Percentiles rank a stretch among this genome's conserved stretches.
These are phyloP conservation scores for Calonectria hawksworthii DNA, from an alignment of 2,329 filamentous ascomycete species.

Conservation along the genomic window DNA sequence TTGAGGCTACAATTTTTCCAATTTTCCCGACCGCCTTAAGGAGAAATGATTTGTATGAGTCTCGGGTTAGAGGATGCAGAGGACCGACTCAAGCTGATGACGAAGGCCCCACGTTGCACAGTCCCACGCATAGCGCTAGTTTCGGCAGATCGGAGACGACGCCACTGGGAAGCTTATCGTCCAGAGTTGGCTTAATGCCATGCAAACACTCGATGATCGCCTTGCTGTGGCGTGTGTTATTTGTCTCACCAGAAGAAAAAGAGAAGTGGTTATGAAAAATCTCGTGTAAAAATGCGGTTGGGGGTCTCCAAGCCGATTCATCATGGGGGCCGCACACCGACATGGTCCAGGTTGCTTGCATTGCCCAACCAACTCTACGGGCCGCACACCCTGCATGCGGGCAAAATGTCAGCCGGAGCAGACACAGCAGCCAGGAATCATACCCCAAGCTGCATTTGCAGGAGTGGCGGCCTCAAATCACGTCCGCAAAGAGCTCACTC, in stretches of 20 bases:
- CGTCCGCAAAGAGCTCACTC: not conserved
- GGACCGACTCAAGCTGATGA: constrained; percentile 20
- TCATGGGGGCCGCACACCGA: constrained; percentile 21
- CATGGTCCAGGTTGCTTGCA: constrained; percentile 25
- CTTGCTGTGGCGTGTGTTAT: constrained; percentile 3
- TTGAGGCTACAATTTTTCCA: constrained; percentile 1
- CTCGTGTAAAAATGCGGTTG: constrained; percentile 1
- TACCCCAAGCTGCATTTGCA: constrained; percentile 12
- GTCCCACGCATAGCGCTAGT: constrained; percentile 22
- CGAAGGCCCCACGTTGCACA: constrained; percentile 26
- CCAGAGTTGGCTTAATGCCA: constrained; percentile 10
- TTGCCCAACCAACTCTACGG: constrained; percentile 9
- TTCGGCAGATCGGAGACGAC: constrained; percentile 28
- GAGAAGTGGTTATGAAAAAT: not conserved
- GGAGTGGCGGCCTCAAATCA: not conserved
- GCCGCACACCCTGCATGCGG: constrained; percentile 7
- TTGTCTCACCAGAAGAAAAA: constrained; percentile 5
- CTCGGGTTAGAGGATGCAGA: constrained; percentile 28
- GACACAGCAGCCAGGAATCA: not conserved
- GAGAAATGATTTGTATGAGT: constrained; percentile 15
- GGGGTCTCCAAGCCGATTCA: constrained; percentile 23
- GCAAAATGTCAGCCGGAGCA: constrained; percentile 12
- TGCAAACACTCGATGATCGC: constrained; percentile 19
- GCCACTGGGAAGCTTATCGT: constrained; percentile 27
- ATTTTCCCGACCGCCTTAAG: constrained; percentile 16